Evolutionary conservation across 768 basidiomycete genomes (phyloP).

Genomic region (Stropharia rugosoannulata): DNA sequence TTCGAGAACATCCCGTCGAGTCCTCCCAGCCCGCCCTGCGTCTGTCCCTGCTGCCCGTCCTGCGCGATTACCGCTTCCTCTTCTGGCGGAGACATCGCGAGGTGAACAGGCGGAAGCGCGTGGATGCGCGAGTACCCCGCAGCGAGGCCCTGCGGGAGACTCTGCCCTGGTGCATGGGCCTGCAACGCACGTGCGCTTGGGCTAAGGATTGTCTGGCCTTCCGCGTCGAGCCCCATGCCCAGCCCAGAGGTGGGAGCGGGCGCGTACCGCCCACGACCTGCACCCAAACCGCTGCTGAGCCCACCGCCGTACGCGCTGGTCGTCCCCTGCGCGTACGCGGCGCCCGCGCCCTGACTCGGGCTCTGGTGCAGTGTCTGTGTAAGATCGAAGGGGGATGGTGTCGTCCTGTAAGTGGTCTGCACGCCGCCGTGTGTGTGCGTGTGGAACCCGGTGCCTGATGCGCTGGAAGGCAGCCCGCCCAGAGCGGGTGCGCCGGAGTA

Average conservation of each 20-base stretch:
- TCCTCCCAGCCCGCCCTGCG: constrained; percentile 10
- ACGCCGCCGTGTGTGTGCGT: constrained; percentile 37
- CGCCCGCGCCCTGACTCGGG: neutral
- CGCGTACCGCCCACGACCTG: too few species aligned
- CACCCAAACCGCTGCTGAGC: neutral
- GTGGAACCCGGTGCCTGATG: constrained; percentile 35
- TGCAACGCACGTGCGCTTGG: constrained; percentile 81
- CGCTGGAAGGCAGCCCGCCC: constrained; percentile 25
- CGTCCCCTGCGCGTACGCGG: neutral
- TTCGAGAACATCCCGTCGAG: constrained; percentile 58
- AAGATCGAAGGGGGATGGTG: constrained; percentile 45
- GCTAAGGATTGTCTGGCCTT: constrained; percentile 33
- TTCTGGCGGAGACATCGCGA: constrained; percentile 26
- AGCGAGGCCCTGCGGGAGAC: constrained; percentile 88
- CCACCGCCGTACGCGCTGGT: too few species aligned
- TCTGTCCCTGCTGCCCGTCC: constrained; percentile 2
- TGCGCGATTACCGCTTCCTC: neutral
- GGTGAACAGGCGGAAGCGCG: constrained; percentile 49
- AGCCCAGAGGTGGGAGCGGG: too few species aligned
- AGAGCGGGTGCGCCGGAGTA: constrained; percentile 26
- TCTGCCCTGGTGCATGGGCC: constrained; percentile 87
- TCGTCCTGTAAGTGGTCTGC: constrained; percentile 38
- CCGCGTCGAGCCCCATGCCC: too few species aligned
- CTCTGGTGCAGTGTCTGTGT: constrained; percentile 37
- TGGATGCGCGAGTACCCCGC: constrained; percentile 91